Evolutionary conservation across 2,329 filamentous ascomycete species (phyloP).

Genomic region (Fusarium sublunatum): DNA sequence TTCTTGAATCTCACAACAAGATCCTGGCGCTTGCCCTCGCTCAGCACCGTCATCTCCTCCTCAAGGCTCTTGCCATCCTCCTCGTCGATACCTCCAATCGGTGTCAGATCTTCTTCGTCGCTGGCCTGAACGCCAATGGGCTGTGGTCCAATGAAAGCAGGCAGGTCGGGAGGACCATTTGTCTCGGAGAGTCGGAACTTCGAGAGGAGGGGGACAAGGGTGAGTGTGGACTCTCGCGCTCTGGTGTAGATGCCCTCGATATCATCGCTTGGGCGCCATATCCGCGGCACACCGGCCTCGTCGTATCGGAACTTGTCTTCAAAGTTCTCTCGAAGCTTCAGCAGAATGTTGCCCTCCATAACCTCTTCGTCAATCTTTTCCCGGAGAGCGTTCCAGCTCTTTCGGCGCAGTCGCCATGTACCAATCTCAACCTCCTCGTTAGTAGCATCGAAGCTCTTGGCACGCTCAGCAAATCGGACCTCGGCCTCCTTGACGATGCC

Average conservation of each 20-base stretch:
- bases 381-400: constrained; percentile 91
- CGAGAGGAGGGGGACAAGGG: constrained; percentile 88
- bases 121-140: constrained; percentile 79
- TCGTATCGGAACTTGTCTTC: constrained; percentile 99
- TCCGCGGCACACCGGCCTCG: constrained; percentile 90
- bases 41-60: constrained; percentile 95
- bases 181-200: constrained; percentile 83
- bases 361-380: constrained; percentile 96
- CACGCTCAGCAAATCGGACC: constrained; percentile 84
- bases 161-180: constrained; percentile 81
- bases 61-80: constrained; percentile 94
- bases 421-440: constrained; percentile 92
- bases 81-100: constrained; percentile 94
- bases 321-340: constrained; percentile 97
- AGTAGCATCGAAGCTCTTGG: constrained; percentile 92
- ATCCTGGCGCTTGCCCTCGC: constrained; percentile 89
- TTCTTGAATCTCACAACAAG: constrained; percentile 97
- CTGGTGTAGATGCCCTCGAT: constrained; percentile 96
- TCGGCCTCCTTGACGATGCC: constrained; percentile 88
- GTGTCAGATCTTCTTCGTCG: constrained; percentile 88
- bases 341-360: constrained; percentile 94
- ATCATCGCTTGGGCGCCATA: constrained; percentile 96
- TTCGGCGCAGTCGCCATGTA: constrained; percentile 89
- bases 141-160: constrained; percentile 82
- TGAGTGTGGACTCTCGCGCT: constrained; percentile 90